These are phyloP conservation scores for Entomortierella parvispora DNA, from an alignment of 192 early-diverging fungal genomes.

Conservation along the genomic window DNA sequence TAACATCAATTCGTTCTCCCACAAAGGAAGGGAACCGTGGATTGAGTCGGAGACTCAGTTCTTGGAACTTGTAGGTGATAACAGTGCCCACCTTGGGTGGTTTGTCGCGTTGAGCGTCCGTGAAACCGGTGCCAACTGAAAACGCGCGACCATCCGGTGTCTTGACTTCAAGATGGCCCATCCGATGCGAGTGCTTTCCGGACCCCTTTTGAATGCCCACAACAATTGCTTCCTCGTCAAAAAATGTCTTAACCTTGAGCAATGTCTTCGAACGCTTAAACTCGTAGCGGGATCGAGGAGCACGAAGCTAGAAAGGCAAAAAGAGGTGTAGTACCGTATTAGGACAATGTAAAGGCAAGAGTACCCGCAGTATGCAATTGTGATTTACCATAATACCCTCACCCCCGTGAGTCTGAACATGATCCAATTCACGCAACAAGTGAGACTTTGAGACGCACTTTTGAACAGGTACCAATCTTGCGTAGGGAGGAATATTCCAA, in stretches of 20 bases:
- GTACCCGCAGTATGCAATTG: background rate
- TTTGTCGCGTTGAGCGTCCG: conserved; percentile 62
- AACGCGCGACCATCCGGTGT: conserved; percentile 74
- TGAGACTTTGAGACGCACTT: conserved; percentile 55
- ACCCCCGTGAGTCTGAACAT: conserved; percentile 67
- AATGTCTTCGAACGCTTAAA: conserved; percentile 63
- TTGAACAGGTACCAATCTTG: conserved; percentile 61
- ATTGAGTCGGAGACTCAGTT: conserved; percentile 50
- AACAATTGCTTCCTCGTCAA: conserved; percentile 78
- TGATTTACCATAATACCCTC: conserved; percentile 82
- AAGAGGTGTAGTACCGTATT: background rate
- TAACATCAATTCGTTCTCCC: conserved; percentile 51
- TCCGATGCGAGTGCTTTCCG: conserved; percentile 64
- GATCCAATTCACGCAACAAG: conserved; percentile 57
- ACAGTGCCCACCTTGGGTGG: conserved; percentile 64
- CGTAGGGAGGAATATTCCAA: conserved; percentile 41
- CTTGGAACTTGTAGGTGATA: conserved; percentile 61
- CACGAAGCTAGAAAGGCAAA: conserved; percentile 16
- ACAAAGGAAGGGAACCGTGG: conserved; percentile 60
- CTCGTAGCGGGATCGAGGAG: conserved; percentile 40
- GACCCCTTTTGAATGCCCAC: conserved; percentile 64
- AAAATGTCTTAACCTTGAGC: conserved; percentile 77
- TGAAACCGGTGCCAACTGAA: conserved; percentile 75
- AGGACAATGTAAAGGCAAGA: background rate
- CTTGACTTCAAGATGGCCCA: conserved; percentile 65